phyloP scores from a whole-genome alignment of 345 rosid species.

The Rhodamnia rubescens region DNA sequence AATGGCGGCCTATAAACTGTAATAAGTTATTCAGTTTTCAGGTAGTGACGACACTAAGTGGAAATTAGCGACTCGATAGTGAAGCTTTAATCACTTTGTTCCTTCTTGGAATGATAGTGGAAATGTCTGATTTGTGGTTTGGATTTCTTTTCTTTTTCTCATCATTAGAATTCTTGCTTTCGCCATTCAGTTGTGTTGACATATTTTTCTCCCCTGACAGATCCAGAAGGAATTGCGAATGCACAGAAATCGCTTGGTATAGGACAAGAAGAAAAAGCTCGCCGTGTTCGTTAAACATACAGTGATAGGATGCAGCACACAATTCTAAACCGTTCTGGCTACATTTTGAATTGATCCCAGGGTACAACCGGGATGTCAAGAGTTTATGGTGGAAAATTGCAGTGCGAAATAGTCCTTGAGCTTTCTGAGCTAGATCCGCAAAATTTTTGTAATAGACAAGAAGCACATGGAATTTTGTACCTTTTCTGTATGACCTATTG shows the following conservation, averaged over 20 bases:
- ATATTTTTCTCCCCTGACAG: slow-evolving; percentile 20
- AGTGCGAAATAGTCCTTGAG: not conserved
- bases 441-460: not conserved
- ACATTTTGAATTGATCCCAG: not conserved
- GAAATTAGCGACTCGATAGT: not conserved
- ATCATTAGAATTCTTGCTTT: not conserved
- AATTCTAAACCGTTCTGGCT: not conserved
- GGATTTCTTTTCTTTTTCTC: not conserved
- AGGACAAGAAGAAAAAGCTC: slow-evolving; percentile 89
- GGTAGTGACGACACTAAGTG: not conserved
- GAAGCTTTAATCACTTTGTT: not conserved
- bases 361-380: not conserved
- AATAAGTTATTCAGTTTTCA: not conserved
- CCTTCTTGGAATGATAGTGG: not conserved
- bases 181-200: not conserved
- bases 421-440: not conserved
- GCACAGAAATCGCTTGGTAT: slow-evolving; percentile 90
- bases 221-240: slow-evolving; percentile 92
- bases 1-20: not conserved
- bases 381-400: not conserved
- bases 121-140: no score
- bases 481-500: not conserved
- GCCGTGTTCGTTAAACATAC: slow-evolving; percentile 46
- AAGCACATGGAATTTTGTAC: not conserved
- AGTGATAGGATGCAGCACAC: not conserved